Percentiles rank a stretch among this genome's conserved stretches.
Evolutionary conservation across 1,284 basidiomycete genomes (phyloP).

Genomic region (Omphalotus olearius): DNA sequence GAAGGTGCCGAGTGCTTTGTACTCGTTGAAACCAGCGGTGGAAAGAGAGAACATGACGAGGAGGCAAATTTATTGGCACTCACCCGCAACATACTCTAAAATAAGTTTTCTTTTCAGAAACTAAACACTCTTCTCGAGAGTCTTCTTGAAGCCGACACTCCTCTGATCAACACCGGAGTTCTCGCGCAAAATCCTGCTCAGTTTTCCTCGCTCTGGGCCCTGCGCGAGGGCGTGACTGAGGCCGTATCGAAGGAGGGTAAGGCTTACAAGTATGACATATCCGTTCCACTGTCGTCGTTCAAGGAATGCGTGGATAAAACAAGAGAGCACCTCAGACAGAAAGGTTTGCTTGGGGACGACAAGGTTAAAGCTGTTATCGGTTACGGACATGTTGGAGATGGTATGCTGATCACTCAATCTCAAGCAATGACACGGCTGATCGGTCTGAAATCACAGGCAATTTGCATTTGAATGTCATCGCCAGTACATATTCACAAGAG

Average conservation of each 20-base stretch:
- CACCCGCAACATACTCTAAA: not conserved
- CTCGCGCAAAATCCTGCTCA: conserved; percentile 92
- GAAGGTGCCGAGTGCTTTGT: conserved; percentile 87
- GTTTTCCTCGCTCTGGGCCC: conserved; percentile 86
- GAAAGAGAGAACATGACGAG: conserved; percentile 91
- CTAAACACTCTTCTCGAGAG: conserved; percentile 77
- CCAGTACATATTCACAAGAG: conserved; percentile 77
- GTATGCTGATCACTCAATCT: conserved; percentile 38
- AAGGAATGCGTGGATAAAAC: conserved; percentile 86
- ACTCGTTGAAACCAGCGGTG: conserved; percentile 92
- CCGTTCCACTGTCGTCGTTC: conserved; percentile 86
- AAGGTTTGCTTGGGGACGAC: conserved; percentile 70
- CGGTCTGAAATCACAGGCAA: conserved; percentile 57
- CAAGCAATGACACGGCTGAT: not conserved
- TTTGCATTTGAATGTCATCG: conserved; percentile 93
- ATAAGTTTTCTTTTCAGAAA: conserved; percentile 59
- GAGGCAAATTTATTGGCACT: conserved; percentile 51
- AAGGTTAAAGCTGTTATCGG: conserved; percentile 84
- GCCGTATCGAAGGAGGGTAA: conserved; percentile 93
- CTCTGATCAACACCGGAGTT: conserved; percentile 87
- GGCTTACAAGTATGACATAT: conserved; percentile 97
- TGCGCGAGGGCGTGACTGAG: conserved; percentile 95
- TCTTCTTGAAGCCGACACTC: conserved; percentile 70
- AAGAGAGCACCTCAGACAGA: conserved; percentile 66
- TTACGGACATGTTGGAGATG: conserved; percentile 97